Evolutionary conservation across 2,329 filamentous ascomycete genomes (phyloP).

Genomic region (Xylaria sp.): DNA sequence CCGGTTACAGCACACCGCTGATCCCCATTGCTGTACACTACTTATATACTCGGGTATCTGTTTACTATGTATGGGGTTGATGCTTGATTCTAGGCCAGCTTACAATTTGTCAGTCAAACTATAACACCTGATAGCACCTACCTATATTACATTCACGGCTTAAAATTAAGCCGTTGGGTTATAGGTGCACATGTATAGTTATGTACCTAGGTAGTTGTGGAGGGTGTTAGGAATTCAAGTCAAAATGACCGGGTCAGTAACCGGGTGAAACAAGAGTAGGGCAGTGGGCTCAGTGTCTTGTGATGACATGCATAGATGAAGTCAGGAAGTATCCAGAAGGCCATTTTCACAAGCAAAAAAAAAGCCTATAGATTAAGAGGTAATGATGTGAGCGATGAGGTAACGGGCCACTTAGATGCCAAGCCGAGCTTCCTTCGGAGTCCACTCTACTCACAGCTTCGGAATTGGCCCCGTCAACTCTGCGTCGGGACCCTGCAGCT

Average conservation of each 20-base stretch:
- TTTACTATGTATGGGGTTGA: neutral
- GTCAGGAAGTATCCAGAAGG: conserved; percentile 1
- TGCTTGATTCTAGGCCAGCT: conserved; percentile 1
- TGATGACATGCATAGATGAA: neutral
- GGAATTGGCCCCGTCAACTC: conserved; percentile 25
- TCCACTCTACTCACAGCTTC: conserved; percentile 20
- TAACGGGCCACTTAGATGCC: conserved; percentile 31
- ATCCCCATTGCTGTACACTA: conserved; percentile 2
- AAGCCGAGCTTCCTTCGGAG: conserved; percentile 23
- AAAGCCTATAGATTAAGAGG: neutral
- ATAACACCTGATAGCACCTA: neutral
- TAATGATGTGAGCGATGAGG: conserved; percentile 5
- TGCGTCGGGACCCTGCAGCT: conserved; percentile 39
- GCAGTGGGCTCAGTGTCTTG: neutral
- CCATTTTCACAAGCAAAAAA: conserved; percentile 36
- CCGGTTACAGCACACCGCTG: conserved; percentile 18
- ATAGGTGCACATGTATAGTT: neutral
- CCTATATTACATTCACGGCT: neutral
- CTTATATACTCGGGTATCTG: neutral
- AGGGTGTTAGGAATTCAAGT: neutral
- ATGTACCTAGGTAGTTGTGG: too few relatives aligned
- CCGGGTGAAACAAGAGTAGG: neutral
- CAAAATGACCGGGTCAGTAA: neutral
- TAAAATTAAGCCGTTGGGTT: neutral
- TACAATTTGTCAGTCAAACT: conserved; percentile 17